A percentile compares a stretch with the other conserved stretches of the same genome.
Conservation (phyloP, 1,139 yeast species). For the Scheffersomyces insectosa region DNA sequence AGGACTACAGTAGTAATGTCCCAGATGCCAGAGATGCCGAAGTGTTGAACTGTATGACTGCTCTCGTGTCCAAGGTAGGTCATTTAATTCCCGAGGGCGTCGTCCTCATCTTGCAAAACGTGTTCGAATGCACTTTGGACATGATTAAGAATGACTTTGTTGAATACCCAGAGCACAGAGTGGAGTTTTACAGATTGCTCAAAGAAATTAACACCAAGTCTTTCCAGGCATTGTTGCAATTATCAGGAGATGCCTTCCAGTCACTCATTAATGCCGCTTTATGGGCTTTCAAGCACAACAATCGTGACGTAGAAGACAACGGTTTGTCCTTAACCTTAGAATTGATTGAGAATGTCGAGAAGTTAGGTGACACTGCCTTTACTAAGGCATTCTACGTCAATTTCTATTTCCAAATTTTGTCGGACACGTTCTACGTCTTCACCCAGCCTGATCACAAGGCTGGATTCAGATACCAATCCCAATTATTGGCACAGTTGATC, state of each 20-base stretch:
- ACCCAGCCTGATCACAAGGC: slow-evolving; percentile 98
- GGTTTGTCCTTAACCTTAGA: slow-evolving; percentile 84
- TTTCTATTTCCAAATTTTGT: slow-evolving; percentile 84
- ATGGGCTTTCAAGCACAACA: slow-evolving; percentile 98
- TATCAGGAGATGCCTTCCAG: slow-evolving; percentile 91
- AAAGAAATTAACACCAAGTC: slow-evolving; percentile 84
- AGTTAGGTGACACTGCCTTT: slow-evolving; percentile 71
- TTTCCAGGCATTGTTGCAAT: slow-evolving; percentile 80
- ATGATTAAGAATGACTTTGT: slow-evolving; percentile 96
- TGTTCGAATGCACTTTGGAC: slow-evolving; percentile 89
- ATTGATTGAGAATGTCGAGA: slow-evolving; percentile 79
- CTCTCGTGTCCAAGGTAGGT: slow-evolving; percentile 85
- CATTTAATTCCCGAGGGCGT: slow-evolving; percentile 89
- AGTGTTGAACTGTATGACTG: slow-evolving; percentile 91
- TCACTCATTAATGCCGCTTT: slow-evolving; percentile 89
- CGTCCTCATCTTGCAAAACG: slow-evolving; percentile 81
- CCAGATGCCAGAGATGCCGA: slow-evolving; percentile 99
- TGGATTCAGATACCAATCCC: slow-evolving; percentile 87
- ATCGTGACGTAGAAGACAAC: slow-evolving; percentile 90
- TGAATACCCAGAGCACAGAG: slow-evolving; percentile 97
- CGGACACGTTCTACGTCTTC: slow-evolving; percentile 89
- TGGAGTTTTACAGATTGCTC: slow-evolving; percentile 87
- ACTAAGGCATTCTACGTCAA: slow-evolving; percentile 86
- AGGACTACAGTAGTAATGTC: slow-evolving; percentile 84
- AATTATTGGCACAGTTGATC: slow-evolving; percentile 78